phyloP scores from a whole-genome alignment of 192 early-diverging fungal genomes.

The Chytriomyces confervae region DNA sequence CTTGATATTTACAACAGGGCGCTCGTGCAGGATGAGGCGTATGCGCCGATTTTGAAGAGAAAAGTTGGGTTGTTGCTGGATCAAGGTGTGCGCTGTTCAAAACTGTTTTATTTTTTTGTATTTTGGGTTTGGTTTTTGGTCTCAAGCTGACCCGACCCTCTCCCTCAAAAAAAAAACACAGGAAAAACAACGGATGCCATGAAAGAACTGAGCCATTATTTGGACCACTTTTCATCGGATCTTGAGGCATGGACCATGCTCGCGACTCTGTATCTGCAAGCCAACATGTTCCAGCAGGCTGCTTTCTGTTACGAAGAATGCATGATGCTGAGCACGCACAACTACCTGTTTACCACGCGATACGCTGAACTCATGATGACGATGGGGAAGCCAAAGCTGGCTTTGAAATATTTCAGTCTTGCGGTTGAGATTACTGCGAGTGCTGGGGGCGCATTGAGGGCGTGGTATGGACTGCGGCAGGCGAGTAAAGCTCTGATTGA shows the following conservation, averaged over 20 bases:
- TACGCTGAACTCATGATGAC: slow-evolving; percentile 90
- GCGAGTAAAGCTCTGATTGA: slow-evolving; percentile 27
- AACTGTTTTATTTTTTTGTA: neutral
- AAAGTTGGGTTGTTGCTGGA: slow-evolving; percentile 75
- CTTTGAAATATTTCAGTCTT: slow-evolving; percentile 88
- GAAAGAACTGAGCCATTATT: slow-evolving; percentile 69
- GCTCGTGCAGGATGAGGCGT: slow-evolving; percentile 77
- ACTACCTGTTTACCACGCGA: slow-evolving; percentile 84
- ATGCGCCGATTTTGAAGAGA: slow-evolving; percentile 74
- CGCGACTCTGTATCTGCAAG: slow-evolving; percentile 71
- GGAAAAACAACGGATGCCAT: slow-evolving; percentile 71
- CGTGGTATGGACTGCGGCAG: slow-evolving; percentile 73
- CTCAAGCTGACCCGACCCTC: neutral
- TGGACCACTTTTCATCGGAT: slow-evolving; percentile 87
- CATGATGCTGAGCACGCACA: slow-evolving; percentile 83
- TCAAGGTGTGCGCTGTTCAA: slow-evolving; percentile 49
- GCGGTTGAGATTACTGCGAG: slow-evolving; percentile 72
- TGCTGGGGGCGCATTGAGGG: slow-evolving; percentile 82
- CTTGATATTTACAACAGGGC: slow-evolving; percentile 74
- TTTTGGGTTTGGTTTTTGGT: neutral
- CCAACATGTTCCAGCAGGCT: slow-evolving; percentile 80
- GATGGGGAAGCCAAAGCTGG: slow-evolving; percentile 66
- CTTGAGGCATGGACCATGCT: slow-evolving; percentile 91
- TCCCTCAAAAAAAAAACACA: neutral
- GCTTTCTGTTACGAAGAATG: slow-evolving; percentile 91